Percentiles rank a stretch among this genome's conserved stretches.
Evolutionary conservation across 2,329 filamentous ascomycete genomes (phyloP).

Genomic region (Emmonsiellopsis sp.): DNA sequence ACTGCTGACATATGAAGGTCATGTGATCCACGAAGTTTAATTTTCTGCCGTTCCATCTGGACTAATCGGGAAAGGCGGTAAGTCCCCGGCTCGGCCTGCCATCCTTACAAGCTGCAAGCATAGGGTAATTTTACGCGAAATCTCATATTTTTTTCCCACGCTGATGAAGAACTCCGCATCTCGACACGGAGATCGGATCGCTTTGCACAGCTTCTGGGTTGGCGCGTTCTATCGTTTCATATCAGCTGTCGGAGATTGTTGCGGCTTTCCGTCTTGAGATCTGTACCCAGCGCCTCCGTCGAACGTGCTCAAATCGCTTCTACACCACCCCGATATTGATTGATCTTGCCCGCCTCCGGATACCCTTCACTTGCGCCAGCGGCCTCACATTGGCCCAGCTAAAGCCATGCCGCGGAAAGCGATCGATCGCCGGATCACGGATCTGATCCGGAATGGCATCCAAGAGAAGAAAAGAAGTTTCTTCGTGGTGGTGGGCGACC

Average conservation of each 20-base stretch:
- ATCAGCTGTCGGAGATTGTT: background rate
- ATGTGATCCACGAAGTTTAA: background rate
- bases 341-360: background rate
- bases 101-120: background rate
- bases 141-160: background rate
- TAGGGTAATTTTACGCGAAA: background rate
- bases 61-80: background rate
- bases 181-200: no score
- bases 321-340: background rate
- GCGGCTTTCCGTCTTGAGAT: background rate
- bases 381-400: background rate
- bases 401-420: conserved; percentile 37
- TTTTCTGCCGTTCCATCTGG: background rate
- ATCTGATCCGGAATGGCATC: conserved; percentile 82
- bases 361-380: background rate
- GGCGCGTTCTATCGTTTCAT: background rate
- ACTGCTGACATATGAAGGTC: background rate
- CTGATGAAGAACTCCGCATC: background rate
- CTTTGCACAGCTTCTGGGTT: background rate
- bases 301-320: background rate
- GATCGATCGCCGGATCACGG: conserved; percentile 81
- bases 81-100: background rate
- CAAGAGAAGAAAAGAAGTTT: conserved; percentile 96
- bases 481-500: conserved; percentile 92
- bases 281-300: background rate